phyloP scores from a whole-genome alignment of 2,329 filamentous ascomycete genomes.

The Aspergillus neoniger region DNA sequence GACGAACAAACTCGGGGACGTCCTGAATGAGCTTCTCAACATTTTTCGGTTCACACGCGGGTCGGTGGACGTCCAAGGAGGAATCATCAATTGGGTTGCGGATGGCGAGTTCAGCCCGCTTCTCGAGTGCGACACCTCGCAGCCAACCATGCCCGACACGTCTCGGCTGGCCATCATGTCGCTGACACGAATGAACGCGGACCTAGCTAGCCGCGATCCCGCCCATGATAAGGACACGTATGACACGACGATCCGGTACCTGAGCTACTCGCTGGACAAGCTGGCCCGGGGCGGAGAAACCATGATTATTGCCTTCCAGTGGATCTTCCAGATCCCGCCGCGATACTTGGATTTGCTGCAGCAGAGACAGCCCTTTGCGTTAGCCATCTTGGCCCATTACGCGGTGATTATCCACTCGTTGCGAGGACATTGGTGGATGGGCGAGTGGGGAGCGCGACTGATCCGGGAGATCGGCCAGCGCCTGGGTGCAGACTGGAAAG shows the following conservation, averaged over 20 bases:
- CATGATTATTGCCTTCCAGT: constrained; percentile 50
- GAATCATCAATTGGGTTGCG: constrained; percentile 26
- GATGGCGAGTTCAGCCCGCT: constrained; percentile 31
- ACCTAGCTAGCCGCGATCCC: constrained; percentile 22
- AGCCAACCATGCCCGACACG: constrained; percentile 39
- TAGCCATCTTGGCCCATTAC: constrained; percentile 49
- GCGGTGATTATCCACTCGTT: constrained; percentile 58
- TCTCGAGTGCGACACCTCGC: constrained; percentile 22
- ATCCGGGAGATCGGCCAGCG: constrained; percentile 58
- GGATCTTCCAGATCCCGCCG: constrained; percentile 64
- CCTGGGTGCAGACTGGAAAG: constrained; percentile 31
- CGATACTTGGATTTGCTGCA: constrained; percentile 54
- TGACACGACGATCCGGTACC: constrained; percentile 28
- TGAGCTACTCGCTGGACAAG: constrained; percentile 30
- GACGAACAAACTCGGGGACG: constrained; percentile 9
- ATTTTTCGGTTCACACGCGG: constrained; percentile 34
- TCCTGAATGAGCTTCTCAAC: constrained; percentile 35
- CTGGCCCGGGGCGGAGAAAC: constrained; percentile 35
- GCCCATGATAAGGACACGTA: constrained; percentile 32
- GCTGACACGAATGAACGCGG: constrained; percentile 29
- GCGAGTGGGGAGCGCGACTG: constrained; percentile 66
- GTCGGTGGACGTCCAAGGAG: constrained; percentile 30
- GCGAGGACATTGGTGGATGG: constrained; percentile 68
- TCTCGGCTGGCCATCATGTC: constrained; percentile 32
- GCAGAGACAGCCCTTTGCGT: constrained; percentile 42